phyloP scores from a whole-genome alignment of 2,329 filamentous ascomycete species.

The Fusarium sambucinum region DNA sequence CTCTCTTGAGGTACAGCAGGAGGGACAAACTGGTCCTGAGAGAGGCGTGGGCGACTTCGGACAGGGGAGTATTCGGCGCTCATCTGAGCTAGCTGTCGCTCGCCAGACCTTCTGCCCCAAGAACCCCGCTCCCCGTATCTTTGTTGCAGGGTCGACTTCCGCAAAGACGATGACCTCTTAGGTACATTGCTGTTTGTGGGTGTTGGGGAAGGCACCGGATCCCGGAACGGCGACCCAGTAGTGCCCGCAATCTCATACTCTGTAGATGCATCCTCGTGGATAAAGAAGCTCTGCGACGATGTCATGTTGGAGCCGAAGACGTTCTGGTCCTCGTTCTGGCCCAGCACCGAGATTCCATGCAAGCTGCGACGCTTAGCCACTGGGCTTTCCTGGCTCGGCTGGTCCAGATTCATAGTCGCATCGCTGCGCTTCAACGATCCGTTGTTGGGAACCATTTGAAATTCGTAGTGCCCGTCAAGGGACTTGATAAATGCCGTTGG shows the following conservation, averaged over 20 bases:
- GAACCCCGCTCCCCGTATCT: conserved; percentile 77
- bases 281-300: conserved; percentile 63
- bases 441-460: conserved; percentile 57
- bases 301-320: conserved; percentile 75
- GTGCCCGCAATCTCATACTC: conserved; percentile 67
- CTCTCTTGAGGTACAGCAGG: conserved; percentile 71
- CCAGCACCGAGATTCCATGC: conserved; percentile 76
- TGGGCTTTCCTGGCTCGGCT: conserved; percentile 81
- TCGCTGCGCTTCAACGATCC: conserved; percentile 95
- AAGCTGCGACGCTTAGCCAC: conserved; percentile 91
- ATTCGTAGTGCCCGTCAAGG: conserved; percentile 58
- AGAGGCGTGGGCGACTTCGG: conserved; percentile 78
- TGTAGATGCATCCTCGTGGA: conserved; percentile 60
- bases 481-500: conserved; percentile 64
- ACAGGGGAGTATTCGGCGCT: conserved; percentile 66
- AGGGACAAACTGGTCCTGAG: conserved; percentile 81
- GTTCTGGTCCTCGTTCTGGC: conserved; percentile 70
- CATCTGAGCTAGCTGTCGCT: conserved; percentile 65
- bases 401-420: conserved; percentile 87
- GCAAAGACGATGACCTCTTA: conserved; percentile 79
- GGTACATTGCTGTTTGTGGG: conserved; percentile 66
- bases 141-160: conserved; percentile 90
- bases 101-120: conserved; percentile 70
- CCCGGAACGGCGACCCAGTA: conserved; percentile 52
- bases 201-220: conserved; percentile 59